A percentile compares a stretch with the other conserved stretches of the same genome.
Conservation (phyloP, 768 basidiomycete species). For the Mrakia gelida region DNA sequence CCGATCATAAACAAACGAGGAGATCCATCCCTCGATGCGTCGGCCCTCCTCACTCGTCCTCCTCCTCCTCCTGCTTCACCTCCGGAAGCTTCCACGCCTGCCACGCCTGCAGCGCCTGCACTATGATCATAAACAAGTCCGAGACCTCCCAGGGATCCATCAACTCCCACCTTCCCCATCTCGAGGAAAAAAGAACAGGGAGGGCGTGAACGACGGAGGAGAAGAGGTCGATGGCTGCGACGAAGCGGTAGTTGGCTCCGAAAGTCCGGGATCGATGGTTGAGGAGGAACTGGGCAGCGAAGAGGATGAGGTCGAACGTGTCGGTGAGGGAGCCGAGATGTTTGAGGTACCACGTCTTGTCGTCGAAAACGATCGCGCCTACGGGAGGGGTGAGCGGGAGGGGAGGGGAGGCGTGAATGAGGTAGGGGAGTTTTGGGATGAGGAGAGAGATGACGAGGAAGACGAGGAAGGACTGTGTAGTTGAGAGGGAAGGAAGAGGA, state of each 20-base stretch:
- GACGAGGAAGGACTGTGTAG: background rate
- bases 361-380: background rate
- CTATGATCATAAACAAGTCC: no score
- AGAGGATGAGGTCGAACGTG: background rate
- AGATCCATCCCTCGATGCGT: no score
- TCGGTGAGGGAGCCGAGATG: background rate
- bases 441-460: background rate
- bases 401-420: slow-evolving; percentile 1
- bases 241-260: background rate
- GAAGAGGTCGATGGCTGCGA: background rate
- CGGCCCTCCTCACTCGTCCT: no score
- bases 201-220: background rate
- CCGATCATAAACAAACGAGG: no score
- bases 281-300: slow-evolving; percentile 1
- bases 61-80: no score
- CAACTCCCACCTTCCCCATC: no score
- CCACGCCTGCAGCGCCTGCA: no score
- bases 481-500: background rate
- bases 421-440: background rate
- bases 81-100: no score
- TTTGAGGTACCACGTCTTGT: background rate
- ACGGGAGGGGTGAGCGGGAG: background rate
- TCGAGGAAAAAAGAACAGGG: background rate
- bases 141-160: no score
- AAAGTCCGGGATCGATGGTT: background rate